These are phyloP conservation scores for Primulina huaijiensis DNA, from an alignment of 257 asterid genomes.

Conservation along the genomic window DNA sequence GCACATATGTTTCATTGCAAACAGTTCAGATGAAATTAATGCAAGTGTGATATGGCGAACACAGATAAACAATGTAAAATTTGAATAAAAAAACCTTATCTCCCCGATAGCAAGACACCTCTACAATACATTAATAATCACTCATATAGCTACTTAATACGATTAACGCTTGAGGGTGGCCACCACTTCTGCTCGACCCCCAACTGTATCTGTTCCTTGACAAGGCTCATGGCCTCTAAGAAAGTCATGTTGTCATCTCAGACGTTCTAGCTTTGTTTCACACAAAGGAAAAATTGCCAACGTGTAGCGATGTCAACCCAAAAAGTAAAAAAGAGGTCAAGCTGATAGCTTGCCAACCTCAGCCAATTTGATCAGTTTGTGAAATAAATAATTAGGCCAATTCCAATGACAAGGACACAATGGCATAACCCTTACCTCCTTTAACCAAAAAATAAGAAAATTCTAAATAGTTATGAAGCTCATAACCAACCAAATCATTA, in stretches of 20 bases:
- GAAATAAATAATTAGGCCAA: not conserved
- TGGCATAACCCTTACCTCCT: not conserved
- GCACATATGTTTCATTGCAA: not conserved
- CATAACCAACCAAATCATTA: not conserved
- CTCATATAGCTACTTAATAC: not conserved
- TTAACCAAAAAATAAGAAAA: not conserved
- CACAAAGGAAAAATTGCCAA: not conserved
- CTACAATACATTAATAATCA: not conserved
- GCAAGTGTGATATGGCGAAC: too few species aligned
- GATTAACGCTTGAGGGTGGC: not conserved
- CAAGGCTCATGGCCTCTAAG: not conserved
- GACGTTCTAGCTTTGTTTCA: not conserved
- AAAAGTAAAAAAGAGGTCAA: not conserved
- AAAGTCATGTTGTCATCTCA: too few species aligned
- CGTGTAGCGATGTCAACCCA: not conserved
- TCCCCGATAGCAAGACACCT: not conserved
- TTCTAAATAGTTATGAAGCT: not conserved
- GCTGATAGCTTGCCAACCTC: not conserved
- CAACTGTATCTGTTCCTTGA: not conserved
- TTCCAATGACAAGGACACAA: conserved; percentile 1
- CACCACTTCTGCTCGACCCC: not conserved
- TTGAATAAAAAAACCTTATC: not conserved
- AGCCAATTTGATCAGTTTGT: not conserved
- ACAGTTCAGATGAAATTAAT: not conserved
- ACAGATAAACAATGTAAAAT: not conserved